Base-by-base conservation (phyloP, 345 rosid species). In the Combretum micranthum region DNA sequence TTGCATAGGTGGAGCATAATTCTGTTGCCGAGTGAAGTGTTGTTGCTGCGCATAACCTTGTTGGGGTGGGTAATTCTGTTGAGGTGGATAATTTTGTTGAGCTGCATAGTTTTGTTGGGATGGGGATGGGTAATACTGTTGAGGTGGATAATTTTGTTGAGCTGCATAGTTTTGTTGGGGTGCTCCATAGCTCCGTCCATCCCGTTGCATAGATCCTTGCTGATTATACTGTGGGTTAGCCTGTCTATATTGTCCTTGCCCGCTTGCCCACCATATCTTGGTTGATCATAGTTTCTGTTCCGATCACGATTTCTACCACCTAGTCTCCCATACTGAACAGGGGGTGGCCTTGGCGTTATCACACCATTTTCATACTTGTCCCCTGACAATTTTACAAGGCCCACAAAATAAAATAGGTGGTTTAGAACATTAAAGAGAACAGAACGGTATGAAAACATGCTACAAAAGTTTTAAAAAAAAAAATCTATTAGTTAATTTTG, bases 341-440 rank as follows among this genome's bases (percentile, higher is more conserved):
- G 99, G 13, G 90, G 94, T 13, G 97, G 96, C 66, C 94, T 80
- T 15, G 64, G 91, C 20, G 87, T 89, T 37, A 88, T 88, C 20
- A 76, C 75, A 42, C 99, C 99, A 57, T 88, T 82, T 61, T 83
- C 90, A 22, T 88, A 88, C 61, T 88, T 89, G 70, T 88, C 99
- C 20, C 97, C 94, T 93, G 82, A 42, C 20, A 60, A 50, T 50
- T 47, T 56, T 23, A 20, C 57, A 37, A 22, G 57, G 16, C 32
- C 59, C 65, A 2, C 42, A 71, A 13, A 62, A 21, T 18, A 23
- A 37, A 47, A 15, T 58, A 46, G 23, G 49, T 22, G 23, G 45
- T 15, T 25, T 16, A 21, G 12, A 2, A 48, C 20, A 12, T 19
- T 50, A 2, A 19, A 19, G 25, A 2, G 19, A 2, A 25, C 20